A percentile compares a stretch with the other conserved stretches of the same genome.
Evolutionary conservation across 441 rosid species (phyloP).

Genomic region (Biscutella auriculata): DNA sequence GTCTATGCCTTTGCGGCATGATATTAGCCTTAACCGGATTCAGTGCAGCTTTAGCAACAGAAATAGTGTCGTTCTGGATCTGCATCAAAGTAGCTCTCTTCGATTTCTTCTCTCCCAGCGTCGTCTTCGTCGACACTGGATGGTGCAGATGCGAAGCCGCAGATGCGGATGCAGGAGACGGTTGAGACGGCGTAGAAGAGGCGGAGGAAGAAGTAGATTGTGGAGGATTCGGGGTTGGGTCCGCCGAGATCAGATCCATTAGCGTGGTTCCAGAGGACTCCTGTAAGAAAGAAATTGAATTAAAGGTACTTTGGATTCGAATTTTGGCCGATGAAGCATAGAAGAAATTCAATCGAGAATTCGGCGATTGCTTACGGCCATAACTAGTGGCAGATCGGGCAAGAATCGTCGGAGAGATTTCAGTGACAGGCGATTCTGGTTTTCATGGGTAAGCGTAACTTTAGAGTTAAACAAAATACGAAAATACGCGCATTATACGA

Average conservation of each 20-base stretch:
- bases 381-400: slow-evolving; percentile 23
- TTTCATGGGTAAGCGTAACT: background rate
- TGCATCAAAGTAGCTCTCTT: slow-evolving; percentile 74
- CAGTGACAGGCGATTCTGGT: slow-evolving; percentile 8
- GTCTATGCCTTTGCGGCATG: slow-evolving; percentile 73
- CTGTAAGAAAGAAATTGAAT: slow-evolving; percentile 22
- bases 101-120: slow-evolving; percentile 71
- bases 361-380: slow-evolving; percentile 22
- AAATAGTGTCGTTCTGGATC: slow-evolving; percentile 86
- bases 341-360: slow-evolving; percentile 4
- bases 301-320: background rate
- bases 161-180: slow-evolving; percentile 25
- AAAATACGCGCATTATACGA: background rate
- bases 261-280: slow-evolving; percentile 84
- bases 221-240: slow-evolving; percentile 45
- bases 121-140: slow-evolving; percentile 37
- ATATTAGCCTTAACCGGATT: slow-evolving; percentile 66
- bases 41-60: slow-evolving; percentile 86
- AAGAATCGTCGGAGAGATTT: background rate
- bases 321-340: background rate
- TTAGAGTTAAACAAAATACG: background rate
- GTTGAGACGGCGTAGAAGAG: slow-evolving; percentile 25
- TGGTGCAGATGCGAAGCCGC: slow-evolving; percentile 22
- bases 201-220: slow-evolving; percentile 34
- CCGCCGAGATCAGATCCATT: slow-evolving; percentile 98